A percentile compares a stretch with the other conserved stretches of the same genome.
Conservation (phyloP, 768 basidiomycete species). For the Floccularia luteovirens region DNA sequence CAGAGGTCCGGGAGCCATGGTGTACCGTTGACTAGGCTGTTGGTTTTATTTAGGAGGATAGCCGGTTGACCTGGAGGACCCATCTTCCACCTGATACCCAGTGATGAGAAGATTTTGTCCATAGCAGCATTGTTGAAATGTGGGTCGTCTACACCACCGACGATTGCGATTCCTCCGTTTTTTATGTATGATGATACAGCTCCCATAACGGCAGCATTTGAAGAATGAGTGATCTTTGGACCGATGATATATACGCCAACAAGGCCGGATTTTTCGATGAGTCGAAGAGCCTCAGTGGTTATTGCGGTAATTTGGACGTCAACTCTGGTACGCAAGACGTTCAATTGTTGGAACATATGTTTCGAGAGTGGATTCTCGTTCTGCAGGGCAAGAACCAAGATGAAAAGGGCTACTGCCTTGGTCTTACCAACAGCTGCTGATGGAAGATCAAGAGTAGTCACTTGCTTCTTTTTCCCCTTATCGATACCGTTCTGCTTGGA, state of each 20-base stretch:
- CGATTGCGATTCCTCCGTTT: constrained; percentile 18
- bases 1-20: not conserved
- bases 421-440: not conserved
- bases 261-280: constrained; percentile 16
- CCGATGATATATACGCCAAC: constrained; percentile 21
- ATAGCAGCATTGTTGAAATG: constrained; percentile 10
- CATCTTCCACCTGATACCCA: constrained; percentile 13
- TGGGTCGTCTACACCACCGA: constrained; percentile 19
- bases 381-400: constrained; percentile 9
- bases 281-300: constrained; percentile 11
- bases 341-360: constrained; percentile 7
- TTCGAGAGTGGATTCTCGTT: constrained; percentile 5
- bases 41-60: constrained; percentile 8
- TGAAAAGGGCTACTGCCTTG: constrained; percentile 4
- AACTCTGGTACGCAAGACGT: constrained; percentile 9
- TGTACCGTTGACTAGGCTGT: not conserved
- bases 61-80: constrained; percentile 6
- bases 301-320: constrained; percentile 9
- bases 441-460: not conserved
- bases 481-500: not conserved
- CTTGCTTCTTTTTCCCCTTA: constrained; percentile 2
- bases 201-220: constrained; percentile 12
- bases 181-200: constrained; percentile 17
- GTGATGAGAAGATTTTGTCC: constrained; percentile 11
- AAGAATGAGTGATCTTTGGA: constrained; percentile 11